Evolutionary conservation across 140 eudicot species (phyloP).

Genomic region (Erigeron philadelphicus): DNA sequence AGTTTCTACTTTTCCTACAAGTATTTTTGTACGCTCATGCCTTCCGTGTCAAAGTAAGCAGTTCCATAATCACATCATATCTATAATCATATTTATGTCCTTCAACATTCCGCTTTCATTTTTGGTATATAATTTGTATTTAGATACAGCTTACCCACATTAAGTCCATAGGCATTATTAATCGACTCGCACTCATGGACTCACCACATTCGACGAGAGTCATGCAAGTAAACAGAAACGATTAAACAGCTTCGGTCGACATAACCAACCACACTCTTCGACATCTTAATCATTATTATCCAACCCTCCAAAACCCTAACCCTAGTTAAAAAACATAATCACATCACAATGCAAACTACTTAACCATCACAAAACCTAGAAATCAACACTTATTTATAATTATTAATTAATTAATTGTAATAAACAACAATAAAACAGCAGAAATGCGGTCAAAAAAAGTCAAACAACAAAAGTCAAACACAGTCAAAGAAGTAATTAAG

Average conservation of each 20-base stretch:
- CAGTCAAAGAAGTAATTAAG: not conserved
- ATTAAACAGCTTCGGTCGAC: too few species aligned
- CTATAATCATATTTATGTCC: slow-evolving; percentile 7
- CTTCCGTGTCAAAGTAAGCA: slow-evolving; percentile 9
- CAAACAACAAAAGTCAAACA: not conserved
- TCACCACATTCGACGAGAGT: slow-evolving; percentile 7
- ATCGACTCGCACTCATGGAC: not conserved
- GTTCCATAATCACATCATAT: slow-evolving; percentile 10
- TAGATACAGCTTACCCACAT: not conserved
- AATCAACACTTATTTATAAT: not conserved
- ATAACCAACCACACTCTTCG: not conserved
- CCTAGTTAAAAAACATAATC: not conserved
- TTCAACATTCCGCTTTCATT: slow-evolving; percentile 21
- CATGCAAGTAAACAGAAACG: not conserved
- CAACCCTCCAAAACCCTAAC: slow-evolving; percentile 16
- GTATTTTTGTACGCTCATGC: slow-evolving; percentile 1
- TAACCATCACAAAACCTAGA: not conserved
- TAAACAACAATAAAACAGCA: slow-evolving; percentile 20
- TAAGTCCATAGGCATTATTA: slow-evolving; percentile 17
- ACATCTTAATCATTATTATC: too few species aligned
- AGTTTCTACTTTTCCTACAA: slow-evolving; percentile 1
- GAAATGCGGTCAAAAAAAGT: slow-evolving; percentile 16
- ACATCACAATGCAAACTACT: slow-evolving; percentile 25
- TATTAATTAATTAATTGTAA: too few species aligned
- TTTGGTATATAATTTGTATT: not conserved